Base-by-base conservation (phyloP, 129 eudicot species). In the Flaveria bidentis region DNA sequence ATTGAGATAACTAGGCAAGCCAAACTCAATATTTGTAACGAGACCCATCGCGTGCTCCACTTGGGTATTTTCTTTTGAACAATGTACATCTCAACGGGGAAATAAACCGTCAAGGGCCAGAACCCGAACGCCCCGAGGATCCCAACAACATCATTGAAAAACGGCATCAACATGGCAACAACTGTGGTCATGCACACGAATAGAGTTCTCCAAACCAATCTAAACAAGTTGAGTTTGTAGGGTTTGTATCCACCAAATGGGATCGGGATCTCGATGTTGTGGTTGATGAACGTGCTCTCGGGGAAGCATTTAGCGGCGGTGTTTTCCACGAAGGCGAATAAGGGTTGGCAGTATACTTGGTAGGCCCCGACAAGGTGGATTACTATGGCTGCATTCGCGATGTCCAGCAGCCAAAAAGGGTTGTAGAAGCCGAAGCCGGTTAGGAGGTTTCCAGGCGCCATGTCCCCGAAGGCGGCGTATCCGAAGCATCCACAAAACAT, bases 341-440 rank as follows among this genome's bases (percentile, higher is more conserved):
- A 81, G 71, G 99, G 99, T 72, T 95, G 99, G 83, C 97, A 91
- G 71, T 84, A 95, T 6, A 95, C 99, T 76, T 95, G 99, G 88
- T 95, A 95, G 6, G 99, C 99, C 2, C 99, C 99, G 18, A 95
- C 86, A 18, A 95, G 87, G 75, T 95, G 99, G 83, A 95, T 82
- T 0, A 91, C 99, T 0, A 95, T 91, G 57, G 99, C 99, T 0
- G 87, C 90, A n/a, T 95, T 95, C 18, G 99, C 99, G 9, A 95
- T 91, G 69, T 95, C 97, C 1, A 95, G 89, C 3, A 95, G 94
- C 99, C 99, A 95, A 23, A 61, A 95, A 0, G 99, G 99, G 91
- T 95, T 91, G 86, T 87, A 95, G 85, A 91, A 95, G n/a, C 97
- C 99, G 73, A 95, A 95, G 6, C 99, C 99, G 2, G 99, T 95